phyloP scores from a whole-genome alignment of 1,284 basidiomycete species.

The Xerocomus minutiporus region DNA sequence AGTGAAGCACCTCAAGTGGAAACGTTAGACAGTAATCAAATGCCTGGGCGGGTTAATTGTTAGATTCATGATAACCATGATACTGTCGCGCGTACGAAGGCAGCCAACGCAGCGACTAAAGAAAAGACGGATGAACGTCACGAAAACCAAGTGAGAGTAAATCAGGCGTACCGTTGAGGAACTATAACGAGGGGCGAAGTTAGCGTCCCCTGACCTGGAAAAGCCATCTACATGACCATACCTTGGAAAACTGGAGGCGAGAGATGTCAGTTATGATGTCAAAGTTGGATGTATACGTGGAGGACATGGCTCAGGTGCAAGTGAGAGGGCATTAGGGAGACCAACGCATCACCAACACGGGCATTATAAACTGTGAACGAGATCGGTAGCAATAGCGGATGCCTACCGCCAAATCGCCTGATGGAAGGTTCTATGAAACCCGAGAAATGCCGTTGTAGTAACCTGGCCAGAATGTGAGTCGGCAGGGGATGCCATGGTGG shows the following conservation, averaged over 20 bases:
- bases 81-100: constrained; percentile 15
- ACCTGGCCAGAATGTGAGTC: neutral
- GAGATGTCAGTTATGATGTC: constrained; percentile 4
- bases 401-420: too few species aligned
- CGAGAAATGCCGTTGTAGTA: neutral
- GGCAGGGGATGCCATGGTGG: neutral
- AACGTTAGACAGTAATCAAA: constrained; percentile 25
- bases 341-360: neutral
- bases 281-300: neutral
- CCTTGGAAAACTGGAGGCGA: constrained; percentile 23
- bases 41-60: constrained; percentile 2
- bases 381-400: neutral
- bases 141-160: neutral
- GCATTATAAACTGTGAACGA: neutral
- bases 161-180: constrained; percentile 18
- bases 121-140: neutral
- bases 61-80: neutral
- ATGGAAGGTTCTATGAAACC: too few species aligned
- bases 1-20: constrained; percentile 11
- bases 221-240: neutral
- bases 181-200: constrained; percentile 5
- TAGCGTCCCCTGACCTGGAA: neutral
- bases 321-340: neutral
- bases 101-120: constrained; percentile 21
- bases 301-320: constrained; percentile 7